phyloP scores from a whole-genome alignment of 148 eudicot genomes.

The Bassia scoparia region DNA sequence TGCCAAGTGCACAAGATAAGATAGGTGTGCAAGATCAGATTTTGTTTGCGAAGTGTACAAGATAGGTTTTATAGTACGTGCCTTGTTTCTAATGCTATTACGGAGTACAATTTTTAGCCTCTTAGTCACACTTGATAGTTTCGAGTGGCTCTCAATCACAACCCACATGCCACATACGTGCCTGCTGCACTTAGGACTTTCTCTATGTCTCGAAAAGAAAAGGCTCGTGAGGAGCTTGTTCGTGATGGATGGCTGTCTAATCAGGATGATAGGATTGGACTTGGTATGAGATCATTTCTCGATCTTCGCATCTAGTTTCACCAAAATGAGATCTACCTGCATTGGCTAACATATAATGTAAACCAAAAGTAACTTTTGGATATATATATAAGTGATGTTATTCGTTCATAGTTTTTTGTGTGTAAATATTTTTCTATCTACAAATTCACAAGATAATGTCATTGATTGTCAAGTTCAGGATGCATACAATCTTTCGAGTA shows the following conservation, averaged over 20 bases:
- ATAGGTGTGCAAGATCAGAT: too few relatives aligned
- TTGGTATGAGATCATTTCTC: constrained; percentile 88
- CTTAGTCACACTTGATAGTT: constrained; percentile 29
- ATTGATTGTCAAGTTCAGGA: too few relatives aligned
- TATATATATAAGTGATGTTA: too few relatives aligned
- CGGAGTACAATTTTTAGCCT: background rate
- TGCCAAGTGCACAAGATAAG: too few relatives aligned
- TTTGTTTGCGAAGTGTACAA: background rate
- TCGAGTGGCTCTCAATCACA: constrained; percentile 44
- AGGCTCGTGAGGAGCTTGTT: constrained; percentile 65
- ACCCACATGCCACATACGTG: constrained; percentile 40
- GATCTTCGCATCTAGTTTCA: constrained; percentile 97
- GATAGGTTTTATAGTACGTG: background rate
- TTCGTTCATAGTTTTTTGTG: too few relatives aligned
- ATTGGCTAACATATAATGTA: too few relatives aligned
- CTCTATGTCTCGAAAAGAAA: constrained; percentile 86
- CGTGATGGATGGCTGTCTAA: constrained; percentile 78
- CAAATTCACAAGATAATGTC: too few relatives aligned
- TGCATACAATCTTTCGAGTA: too few relatives aligned
- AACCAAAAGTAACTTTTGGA: too few relatives aligned
- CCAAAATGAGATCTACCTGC: constrained; percentile 64
- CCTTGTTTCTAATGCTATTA: too few relatives aligned
- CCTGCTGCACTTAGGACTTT: constrained; percentile 78
- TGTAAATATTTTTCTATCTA: too few relatives aligned
- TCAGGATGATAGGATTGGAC: constrained; percentile 65